A percentile compares a stretch with the other conserved stretches of the same genome.
Conservation (phyloP, 345 rosid species). For the Punica granatum region DNA sequence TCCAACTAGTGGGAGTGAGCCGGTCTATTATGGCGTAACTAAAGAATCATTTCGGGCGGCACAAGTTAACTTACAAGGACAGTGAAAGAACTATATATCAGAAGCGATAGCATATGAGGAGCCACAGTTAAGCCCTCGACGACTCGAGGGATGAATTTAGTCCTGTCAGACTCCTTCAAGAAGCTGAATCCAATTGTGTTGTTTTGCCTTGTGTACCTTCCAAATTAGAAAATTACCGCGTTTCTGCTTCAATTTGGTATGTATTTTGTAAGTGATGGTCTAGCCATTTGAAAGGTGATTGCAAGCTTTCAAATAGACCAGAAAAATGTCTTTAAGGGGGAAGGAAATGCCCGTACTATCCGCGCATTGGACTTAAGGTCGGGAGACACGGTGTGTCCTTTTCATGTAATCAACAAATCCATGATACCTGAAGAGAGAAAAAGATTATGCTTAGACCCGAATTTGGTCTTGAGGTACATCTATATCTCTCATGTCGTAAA, state of each 20-base stretch:
- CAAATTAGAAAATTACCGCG: not conserved
- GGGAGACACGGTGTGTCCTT: no score
- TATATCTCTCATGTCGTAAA: no score
- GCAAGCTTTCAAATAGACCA: not conserved
- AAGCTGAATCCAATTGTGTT: not conserved
- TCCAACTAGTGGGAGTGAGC: slow-evolving; percentile 24
- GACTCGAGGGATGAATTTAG: not conserved
- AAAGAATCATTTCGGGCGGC: slow-evolving; percentile 64
- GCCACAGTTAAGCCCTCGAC: not conserved
- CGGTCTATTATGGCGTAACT: slow-evolving; percentile 63
- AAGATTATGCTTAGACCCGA: no score
- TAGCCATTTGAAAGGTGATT: not conserved
- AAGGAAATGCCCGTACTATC: no score
- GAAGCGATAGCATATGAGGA: not conserved
- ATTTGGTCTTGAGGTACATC: no score
- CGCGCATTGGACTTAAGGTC: no score
- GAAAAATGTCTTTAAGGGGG: not conserved
- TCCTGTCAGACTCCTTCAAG: not conserved
- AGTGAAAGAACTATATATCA: slow-evolving; percentile 7
- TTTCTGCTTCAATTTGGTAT: not conserved
- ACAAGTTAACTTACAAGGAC: slow-evolving; percentile 22
- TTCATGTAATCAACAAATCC: no score
- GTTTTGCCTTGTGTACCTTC: not conserved
- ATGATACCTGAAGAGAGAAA: no score
- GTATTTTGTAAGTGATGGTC: not conserved